Conservation (phyloP, 768 basidiomycete species). For the Dictyophora rubrovolvata region DNA sequence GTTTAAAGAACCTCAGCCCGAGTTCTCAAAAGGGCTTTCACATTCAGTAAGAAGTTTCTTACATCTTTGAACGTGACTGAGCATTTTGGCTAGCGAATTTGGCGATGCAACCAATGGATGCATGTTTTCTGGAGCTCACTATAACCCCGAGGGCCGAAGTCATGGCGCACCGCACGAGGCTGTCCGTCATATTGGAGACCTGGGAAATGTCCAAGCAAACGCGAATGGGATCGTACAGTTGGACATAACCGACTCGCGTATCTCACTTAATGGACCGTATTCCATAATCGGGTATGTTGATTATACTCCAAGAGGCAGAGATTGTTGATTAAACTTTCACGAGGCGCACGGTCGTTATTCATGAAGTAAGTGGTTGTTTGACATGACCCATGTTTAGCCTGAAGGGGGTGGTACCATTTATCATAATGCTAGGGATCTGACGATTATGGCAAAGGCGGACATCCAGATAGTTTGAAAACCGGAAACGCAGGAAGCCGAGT, state of each 20-base stretch:
- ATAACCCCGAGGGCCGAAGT: conserved; percentile 55
- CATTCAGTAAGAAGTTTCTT: conserved; percentile 48
- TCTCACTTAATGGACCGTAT: conserved; percentile 57
- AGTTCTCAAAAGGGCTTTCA: conserved; percentile 64
- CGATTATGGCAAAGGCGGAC: conserved; percentile 63
- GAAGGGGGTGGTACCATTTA: neutral
- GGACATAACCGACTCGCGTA: conserved; percentile 44
- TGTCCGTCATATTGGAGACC: conserved; percentile 59
- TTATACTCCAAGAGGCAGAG: neutral
- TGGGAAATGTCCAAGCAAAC: conserved; percentile 66
- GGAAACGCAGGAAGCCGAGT: conserved; percentile 68
- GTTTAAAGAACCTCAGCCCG: conserved; percentile 49
- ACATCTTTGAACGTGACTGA: neutral
- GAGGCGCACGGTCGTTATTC: conserved; percentile 66
- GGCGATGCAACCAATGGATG: conserved; percentile 65
- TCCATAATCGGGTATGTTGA: conserved; percentile 60
- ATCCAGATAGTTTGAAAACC: conserved; percentile 63
- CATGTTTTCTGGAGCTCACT: conserved; percentile 61
- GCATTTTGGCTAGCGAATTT: conserved; percentile 22
- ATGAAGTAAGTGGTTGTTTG: conserved; percentile 36
- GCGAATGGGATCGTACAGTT: conserved; percentile 45
- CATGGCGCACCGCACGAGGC: conserved; percentile 55
- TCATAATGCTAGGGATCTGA: conserved; percentile 47
- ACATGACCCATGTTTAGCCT: neutral
- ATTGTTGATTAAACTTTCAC: neutral